Base-by-base conservation (phyloP, 768 basidiomycete species). In the Boletellus sp. region DNA sequence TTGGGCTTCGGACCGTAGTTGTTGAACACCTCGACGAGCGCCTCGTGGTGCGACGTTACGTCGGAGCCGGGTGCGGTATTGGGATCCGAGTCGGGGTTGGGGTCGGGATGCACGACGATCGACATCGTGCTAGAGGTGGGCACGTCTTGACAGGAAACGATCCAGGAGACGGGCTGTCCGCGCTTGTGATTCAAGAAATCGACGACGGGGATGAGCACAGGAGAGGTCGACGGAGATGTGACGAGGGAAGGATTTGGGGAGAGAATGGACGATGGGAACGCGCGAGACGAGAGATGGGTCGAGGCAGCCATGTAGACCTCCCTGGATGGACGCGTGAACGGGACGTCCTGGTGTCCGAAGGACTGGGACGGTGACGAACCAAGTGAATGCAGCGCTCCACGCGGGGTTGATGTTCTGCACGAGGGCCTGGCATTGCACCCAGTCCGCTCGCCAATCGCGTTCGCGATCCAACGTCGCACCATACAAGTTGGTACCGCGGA, bases 1-100 rank as follows among this genome's bases (percentile, higher is more conserved):
- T 95, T 94, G 0, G 91, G 83, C 64, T 96, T 96, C 0, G 84
- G 79, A 0, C 94, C 94, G 65, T 96, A 96, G 64, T 95, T 95
- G 71, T 94, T 95, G 71, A 85, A 83, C 17, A 94, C 71, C 64
- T 63, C 54, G 26, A 50, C 11, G 43, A 74, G 60, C 15, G 75
- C 78, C 11, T 43, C 20, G 7, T 42, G 10, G 26, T n/a, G 19
- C 28, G 28, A 28, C 28, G 26, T n/a, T n/a, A n/a, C n/a, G n/a
- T n/a, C 26, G 26, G 26, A 26, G 1, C 26, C 26, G 26, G 28
- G 11, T 28, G 9, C 28, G 28, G 28, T 1, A 26, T 6, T 9
- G 26, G 9, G 26, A 26, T 20, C 20, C 13, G 36, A 12, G 3
- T 17, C 6, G n/a, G 36, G 1, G 7, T 82, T 31, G 17, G 36